These are phyloP conservation scores for Podaxis sp. DNA, from an alignment of 768 basidiomycete species.

Conservation along the genomic window DNA sequence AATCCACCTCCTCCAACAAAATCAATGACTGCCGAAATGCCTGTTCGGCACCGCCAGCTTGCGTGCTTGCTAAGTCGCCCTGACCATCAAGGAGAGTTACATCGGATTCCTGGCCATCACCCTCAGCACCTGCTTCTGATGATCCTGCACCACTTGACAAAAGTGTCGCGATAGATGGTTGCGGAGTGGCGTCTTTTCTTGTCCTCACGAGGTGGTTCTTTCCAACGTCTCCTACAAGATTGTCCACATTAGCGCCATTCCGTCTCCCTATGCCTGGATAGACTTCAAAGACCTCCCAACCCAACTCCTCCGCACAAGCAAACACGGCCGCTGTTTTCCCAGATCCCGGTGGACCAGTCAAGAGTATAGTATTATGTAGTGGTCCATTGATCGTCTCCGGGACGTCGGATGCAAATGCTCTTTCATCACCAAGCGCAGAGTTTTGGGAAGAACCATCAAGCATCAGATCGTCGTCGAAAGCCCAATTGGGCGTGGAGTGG, in stretches of 20 bases:
- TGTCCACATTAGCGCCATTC: constrained; percentile 72
- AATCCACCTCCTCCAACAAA: constrained; percentile 93
- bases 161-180: constrained; percentile 6
- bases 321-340: constrained; percentile 95
- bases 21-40: constrained; percentile 80
- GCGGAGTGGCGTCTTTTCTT: constrained; percentile 18
- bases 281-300: constrained; percentile 96
- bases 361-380: constrained; percentile 84
- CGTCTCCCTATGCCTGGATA: constrained; percentile 94
- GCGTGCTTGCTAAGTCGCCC: constrained; percentile 3
- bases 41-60: constrained; percentile 17
- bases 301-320: constrained; percentile 90
- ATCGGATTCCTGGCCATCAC: neutral
- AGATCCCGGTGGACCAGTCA: constrained; percentile 76
- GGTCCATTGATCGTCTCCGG: constrained; percentile 30
- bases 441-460: constrained; percentile 15
- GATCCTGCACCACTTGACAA: constrained; percentile 3
- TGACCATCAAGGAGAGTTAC: constrained; percentile 9
- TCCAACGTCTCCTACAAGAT: constrained; percentile 88
- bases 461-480: constrained; percentile 19
- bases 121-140: constrained; percentile 3
- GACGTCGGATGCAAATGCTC: constrained; percentile 1
- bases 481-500: constrained; percentile 1
- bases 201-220: constrained; percentile 80
- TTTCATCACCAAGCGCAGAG: constrained; percentile 1